Percentiles rank a stretch among this genome's conserved stretches.
Evolutionary conservation across 768 basidiomycete genomes (phyloP).

Genomic region (Auriscalpium microsporum): DNA sequence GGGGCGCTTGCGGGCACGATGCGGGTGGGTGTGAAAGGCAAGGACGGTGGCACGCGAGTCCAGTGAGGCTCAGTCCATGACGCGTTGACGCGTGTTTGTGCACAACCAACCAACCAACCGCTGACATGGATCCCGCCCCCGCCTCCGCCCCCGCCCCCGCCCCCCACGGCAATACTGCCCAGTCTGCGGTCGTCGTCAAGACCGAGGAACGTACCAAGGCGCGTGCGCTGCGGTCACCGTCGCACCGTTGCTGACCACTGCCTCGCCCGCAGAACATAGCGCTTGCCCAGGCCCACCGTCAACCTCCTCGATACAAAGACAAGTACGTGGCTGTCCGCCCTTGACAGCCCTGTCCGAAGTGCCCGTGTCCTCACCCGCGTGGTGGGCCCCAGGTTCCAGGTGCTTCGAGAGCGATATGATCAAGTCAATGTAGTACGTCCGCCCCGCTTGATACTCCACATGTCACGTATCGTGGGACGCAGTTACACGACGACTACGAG

Average conservation of each 20-base stretch:
- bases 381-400: constrained; percentile 8
- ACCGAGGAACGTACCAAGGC: constrained; percentile 12
- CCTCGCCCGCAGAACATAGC: background rate
- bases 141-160: background rate
- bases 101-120: background rate
- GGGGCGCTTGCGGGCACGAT: too few species aligned
- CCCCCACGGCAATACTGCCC: background rate
- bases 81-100: background rate
- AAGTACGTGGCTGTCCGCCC: constrained; percentile 4
- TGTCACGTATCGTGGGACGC: background rate
- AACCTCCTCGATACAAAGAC: constrained; percentile 12
- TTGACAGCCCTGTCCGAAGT: background rate
- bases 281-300: constrained; percentile 1
- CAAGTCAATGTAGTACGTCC: constrained; percentile 5
- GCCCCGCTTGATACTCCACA: background rate
- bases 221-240: background rate
- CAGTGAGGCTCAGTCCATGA: too few species aligned
- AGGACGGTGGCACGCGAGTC: too few species aligned
- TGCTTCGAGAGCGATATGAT: constrained; percentile 13
- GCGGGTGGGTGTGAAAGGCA: too few species aligned
- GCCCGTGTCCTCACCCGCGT: background rate
- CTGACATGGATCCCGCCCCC: background rate
- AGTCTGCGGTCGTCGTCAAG: constrained; percentile 9
- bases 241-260: background rate
- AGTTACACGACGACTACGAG: constrained; percentile 10